Conservation (phyloP, 441 rosid species). For the Gossypium schwendimanii region DNA sequence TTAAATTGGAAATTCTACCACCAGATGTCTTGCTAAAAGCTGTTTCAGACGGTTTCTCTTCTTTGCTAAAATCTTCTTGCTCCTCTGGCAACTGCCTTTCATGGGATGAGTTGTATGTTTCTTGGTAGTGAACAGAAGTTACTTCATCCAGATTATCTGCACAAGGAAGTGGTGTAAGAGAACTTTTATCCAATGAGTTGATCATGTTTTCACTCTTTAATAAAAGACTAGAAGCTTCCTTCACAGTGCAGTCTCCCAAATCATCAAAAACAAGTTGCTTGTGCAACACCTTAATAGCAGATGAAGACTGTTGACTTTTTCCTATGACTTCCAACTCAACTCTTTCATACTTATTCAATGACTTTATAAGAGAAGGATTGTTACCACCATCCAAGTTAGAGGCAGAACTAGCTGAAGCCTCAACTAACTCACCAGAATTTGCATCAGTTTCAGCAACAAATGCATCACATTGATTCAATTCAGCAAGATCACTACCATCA, state of each 20-base stretch:
- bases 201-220: constrained; percentile 22
- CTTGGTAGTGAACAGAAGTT: constrained; percentile 23
- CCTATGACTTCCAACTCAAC: constrained; percentile 22
- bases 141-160: constrained; percentile 21
- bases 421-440: constrained; percentile 10
- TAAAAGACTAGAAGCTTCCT: constrained; percentile 22
- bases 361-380: constrained; percentile 3
- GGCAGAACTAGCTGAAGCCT: constrained; percentile 25
- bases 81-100: constrained; percentile 19
- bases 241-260: constrained; percentile 24
- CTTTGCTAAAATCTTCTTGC: constrained; percentile 20
- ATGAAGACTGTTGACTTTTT: constrained; percentile 24
- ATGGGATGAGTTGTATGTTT: constrained; percentile 16
- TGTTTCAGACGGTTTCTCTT: constrained; percentile 26
- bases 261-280: constrained; percentile 44
- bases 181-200: constrained; percentile 18
- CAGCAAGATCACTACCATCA: constrained; percentile 13
- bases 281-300: constrained; percentile 30
- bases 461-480: constrained; percentile 10
- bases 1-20: constrained; percentile 22
- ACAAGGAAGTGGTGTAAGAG: constrained; percentile 18
- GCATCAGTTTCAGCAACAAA: constrained; percentile 13
- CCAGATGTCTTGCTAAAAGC: constrained; percentile 19
- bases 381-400: constrained; percentile 21
- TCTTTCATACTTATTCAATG: constrained; percentile 7